phyloP scores from a whole-genome alignment of 108 stramenopile genomes.

The Nitzschia sp. region DNA sequence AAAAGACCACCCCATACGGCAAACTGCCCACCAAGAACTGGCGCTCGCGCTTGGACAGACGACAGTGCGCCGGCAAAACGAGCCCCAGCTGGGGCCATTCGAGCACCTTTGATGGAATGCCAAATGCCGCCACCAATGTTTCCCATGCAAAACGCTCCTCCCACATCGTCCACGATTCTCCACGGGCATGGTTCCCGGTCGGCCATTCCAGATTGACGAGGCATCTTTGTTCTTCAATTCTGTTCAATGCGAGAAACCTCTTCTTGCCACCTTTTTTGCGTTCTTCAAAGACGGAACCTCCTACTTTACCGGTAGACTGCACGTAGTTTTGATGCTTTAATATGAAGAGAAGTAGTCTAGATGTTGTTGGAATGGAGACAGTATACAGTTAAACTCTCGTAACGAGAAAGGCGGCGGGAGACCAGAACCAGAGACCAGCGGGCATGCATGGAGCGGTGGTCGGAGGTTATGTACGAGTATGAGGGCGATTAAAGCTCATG shows the following conservation, averaged over 20 bases:
- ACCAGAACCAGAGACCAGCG: no score
- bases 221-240: conserved; percentile 25
- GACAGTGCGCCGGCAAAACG: conserved; percentile 74
- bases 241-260: neutral
- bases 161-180: conserved; percentile 97
- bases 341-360: no score
- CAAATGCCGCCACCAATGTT: conserved; percentile 91
- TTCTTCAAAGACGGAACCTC: neutral
- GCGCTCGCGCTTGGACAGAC: conserved; percentile 89
- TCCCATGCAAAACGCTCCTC: conserved; percentile 96
- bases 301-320: no score
- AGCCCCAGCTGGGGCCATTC: conserved; percentile 72
- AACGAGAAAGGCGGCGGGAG: no score
- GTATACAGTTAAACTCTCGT: no score
- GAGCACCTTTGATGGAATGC: conserved; percentile 91
- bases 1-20: conserved; percentile 97
- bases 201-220: conserved; percentile 67
- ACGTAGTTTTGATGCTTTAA: no score
- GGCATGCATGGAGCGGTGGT: no score
- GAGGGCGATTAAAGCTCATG: no score
- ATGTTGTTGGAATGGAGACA: no score
- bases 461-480: no score
- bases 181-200: conserved; percentile 97
- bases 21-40: conserved; percentile 93
- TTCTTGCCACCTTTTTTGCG: neutral